Base-by-base conservation (phyloP, 805 yeast species). In the Saccharomyces mikatae region DNA sequence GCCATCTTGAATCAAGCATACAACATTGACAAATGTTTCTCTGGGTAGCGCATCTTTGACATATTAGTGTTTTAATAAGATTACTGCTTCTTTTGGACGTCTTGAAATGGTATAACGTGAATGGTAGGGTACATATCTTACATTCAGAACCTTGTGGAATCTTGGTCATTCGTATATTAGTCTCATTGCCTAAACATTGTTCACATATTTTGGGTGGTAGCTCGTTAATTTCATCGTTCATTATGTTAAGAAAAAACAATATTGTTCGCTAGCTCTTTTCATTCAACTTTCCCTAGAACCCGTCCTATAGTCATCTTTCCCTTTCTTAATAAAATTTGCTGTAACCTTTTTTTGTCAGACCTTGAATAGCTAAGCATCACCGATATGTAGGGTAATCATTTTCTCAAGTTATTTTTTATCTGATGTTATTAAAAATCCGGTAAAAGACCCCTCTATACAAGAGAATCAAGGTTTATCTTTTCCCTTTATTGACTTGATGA, bases 11-110 rank as follows among this genome's bases (percentile, higher is more conserved):
- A 71, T 92, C 98, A 32, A 86, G 68, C 81, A 89, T 79, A 68
- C 99, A 92, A 26, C 83, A 73, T 68, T 94, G 98, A 66, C 99
- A 92, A 62, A 95, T 86, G 70, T 88, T 86, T 56, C 85, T 78
- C 47, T 84, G 81, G 46, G 83, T 74, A 0, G 97, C 83, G 73
- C 99, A 92, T 0, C 91, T 82, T 36, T 73, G 66, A 71, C 99
- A 92, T 21, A 92, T 80, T 1, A 81, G 69, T 2, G 96, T 89
- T 60, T 80, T 82, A 54, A 78, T 76, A 57, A 81, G 71, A 49
- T 73, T 71, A 10, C 51, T 21, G 11, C 61, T 53, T 74, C 75
- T 5, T 73, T 75, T 47, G 68, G 73, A 54, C 69, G 71, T 46
- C 70, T 71, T 17, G 80, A 78, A 54, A 78, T 86, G 78, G 66